Evolutionary conservation across 768 basidiomycete species (phyloP).

Genomic region (Coprinopsis marcescibilis): DNA sequence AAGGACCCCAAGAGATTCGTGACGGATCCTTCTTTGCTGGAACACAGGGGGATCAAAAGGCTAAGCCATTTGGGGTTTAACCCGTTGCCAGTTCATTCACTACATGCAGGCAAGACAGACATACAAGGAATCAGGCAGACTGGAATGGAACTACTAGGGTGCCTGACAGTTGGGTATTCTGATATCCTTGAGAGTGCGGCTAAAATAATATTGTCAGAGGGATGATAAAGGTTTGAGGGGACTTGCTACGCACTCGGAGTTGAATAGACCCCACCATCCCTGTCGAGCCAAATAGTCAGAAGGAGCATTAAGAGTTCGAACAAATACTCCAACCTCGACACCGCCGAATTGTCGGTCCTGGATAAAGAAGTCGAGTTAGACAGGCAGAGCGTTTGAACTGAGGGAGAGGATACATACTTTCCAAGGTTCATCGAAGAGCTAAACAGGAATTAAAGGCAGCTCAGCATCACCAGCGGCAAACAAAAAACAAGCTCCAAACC

Average conservation of each 20-base stretch:
- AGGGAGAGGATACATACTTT: slow-evolving; percentile 41
- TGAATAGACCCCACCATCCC: slow-evolving; percentile 47
- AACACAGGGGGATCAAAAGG: no score
- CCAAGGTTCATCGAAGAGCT: slow-evolving; percentile 80
- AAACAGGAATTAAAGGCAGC: slow-evolving; percentile 10
- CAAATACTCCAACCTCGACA: slow-evolving; percentile 41
- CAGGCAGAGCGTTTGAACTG: neutral
- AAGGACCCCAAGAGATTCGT: no score
- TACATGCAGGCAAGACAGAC: no score
- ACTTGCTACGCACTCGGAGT: slow-evolving; percentile 36
- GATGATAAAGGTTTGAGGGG: neutral
- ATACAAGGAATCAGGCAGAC: no score
- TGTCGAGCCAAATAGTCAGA: slow-evolving; percentile 6
- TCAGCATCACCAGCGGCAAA: neutral
- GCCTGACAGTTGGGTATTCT: slow-evolving; percentile 56
- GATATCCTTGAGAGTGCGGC: slow-evolving; percentile 67
- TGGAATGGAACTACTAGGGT: no score
- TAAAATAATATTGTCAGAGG: slow-evolving; percentile 19
- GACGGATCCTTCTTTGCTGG: no score
- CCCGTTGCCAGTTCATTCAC: no score
- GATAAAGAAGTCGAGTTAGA: slow-evolving; percentile 8
- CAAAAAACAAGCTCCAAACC: slow-evolving; percentile 33
- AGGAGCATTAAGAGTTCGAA: neutral
- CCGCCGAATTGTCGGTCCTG: slow-evolving; percentile 67
- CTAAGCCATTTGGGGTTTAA: no score